A percentile compares a stretch with the other conserved stretches of the same genome.
phyloP scores from a whole-genome alignment of 106 monocot species.

The Triglochin maritima region DNA sequence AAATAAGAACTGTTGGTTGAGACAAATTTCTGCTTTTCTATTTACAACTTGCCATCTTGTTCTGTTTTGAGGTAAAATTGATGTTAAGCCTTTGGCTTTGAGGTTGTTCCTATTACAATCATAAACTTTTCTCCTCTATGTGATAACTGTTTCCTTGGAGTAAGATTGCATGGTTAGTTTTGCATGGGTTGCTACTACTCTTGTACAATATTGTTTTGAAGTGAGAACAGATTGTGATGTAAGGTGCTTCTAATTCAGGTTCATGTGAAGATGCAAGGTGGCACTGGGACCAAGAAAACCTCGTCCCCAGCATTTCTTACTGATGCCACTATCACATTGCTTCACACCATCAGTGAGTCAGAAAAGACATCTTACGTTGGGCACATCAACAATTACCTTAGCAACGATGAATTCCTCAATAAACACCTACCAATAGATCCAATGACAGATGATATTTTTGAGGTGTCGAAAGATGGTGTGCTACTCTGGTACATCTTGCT shows the following conservation, averaged over 20 bases:
- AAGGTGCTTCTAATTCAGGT: constrained; percentile 19
- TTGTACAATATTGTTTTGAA: no score
- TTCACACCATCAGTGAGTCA: constrained; percentile 69
- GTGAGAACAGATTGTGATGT: no score
- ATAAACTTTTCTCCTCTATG: no score
- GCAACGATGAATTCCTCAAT: constrained; percentile 64
- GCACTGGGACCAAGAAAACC: constrained; percentile 27
- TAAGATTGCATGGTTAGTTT: no score
- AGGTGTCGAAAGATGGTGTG: constrained; percentile 74
- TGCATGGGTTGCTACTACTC: no score
- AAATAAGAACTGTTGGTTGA: no score
- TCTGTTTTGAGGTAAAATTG: no score
- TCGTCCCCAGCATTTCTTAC: constrained; percentile 59
- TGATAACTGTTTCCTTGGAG: no score
- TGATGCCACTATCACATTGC: constrained; percentile 53
- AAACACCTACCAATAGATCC: constrained; percentile 63
- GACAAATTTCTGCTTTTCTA: no score
- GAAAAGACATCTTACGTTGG: constrained; percentile 80
- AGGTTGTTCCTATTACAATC: no score
- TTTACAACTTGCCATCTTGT: no score
- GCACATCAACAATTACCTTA: constrained; percentile 73
- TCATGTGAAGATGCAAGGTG: constrained; percentile 40
- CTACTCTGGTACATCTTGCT: constrained; percentile 53
- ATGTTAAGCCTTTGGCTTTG: no score
- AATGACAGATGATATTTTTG: constrained; percentile 46